These are phyloP conservation scores for Phalaenopsis equestris DNA, from an alignment of 106 monocot genomes.

Conservation along the genomic window DNA sequence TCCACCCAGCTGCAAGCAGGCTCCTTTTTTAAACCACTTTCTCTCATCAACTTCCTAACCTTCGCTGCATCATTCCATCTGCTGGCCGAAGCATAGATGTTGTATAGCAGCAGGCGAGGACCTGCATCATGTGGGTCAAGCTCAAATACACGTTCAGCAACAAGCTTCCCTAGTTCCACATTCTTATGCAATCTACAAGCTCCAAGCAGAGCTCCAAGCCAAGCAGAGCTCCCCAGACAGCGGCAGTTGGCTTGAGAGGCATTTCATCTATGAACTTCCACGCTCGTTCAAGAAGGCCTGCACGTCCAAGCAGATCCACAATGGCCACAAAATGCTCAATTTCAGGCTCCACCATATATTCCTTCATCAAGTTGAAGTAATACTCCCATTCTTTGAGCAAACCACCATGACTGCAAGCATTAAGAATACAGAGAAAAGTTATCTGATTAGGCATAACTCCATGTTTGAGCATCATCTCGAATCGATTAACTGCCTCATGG, in stretches of 20 bases:
- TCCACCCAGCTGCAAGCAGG: conserved; percentile 25
- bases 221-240: conserved; percentile 18
- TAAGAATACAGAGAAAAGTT: conserved; percentile 17
- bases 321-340: conserved; percentile 19
- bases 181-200: conserved; percentile 22
- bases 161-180: conserved; percentile 12
- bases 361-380: conserved; percentile 14
- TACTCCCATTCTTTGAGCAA: conserved; percentile 5
- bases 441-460: conserved; percentile 15
- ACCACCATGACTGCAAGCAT: conserved; percentile 24
- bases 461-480: conserved; percentile 9
- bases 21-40: conserved; percentile 11
- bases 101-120: conserved; percentile 9
- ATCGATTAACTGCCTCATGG: background rate
- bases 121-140: conserved; percentile 19
- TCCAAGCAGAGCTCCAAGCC: conserved; percentile 21
- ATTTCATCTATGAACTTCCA: conserved; percentile 7
- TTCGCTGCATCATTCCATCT: conserved; percentile 20
- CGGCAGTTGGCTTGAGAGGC: conserved; percentile 16
- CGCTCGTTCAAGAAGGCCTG: conserved; percentile 17
- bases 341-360: conserved; percentile 16
- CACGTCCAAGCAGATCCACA: conserved; percentile 21
- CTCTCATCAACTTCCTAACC: conserved; percentile 19
- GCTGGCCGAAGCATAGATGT: conserved; percentile 21
- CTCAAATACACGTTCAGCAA: conserved; percentile 15